Percentiles rank a stretch among this genome's conserved stretches.
These are phyloP conservation scores for Schizophyllum commune DNA, from an alignment of 1,284 basidiomycete genomes.

Conservation along the genomic window DNA sequence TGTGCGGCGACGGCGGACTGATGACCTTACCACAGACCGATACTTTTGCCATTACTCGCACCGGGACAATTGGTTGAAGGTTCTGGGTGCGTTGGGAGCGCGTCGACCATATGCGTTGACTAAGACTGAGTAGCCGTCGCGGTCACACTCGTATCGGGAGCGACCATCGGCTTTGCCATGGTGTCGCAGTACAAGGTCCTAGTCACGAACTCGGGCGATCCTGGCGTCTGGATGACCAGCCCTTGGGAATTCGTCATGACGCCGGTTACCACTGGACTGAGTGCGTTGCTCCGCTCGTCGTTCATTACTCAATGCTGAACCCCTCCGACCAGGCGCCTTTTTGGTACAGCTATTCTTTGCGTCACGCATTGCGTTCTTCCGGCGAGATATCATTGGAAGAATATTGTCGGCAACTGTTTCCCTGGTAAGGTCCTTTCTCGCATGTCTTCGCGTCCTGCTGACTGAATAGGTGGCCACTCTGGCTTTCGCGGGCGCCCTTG, in stretches of 20 bases:
- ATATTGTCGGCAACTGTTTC: not conserved
- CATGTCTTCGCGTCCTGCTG: not conserved
- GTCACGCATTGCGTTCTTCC: not conserved
- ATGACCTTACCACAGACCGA: not conserved
- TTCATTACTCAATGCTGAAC: not conserved
- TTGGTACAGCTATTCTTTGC: not conserved
- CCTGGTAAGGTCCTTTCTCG: not conserved
- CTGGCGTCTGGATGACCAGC: not conserved
- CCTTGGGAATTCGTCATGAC: conserved; percentile 1
- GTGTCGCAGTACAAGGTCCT: not conserved
- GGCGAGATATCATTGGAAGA: not conserved
- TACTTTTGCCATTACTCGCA: not conserved
- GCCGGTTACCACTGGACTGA: conserved; percentile 1
- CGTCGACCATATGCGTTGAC: not conserved
- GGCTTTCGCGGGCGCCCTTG: not conserved
- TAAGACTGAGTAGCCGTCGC: not conserved
- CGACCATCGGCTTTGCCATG: not conserved
- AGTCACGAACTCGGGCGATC: not conserved
- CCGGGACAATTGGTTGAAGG: not conserved
- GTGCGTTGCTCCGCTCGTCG: not conserved
- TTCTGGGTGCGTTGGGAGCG: not conserved
- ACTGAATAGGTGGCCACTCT: not conserved
- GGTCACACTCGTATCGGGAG: not conserved
- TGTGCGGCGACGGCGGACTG: not conserved
- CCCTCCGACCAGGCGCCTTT: not conserved